Base-by-base conservation (phyloP, 2,329 filamentous ascomycete genomes). In the Verticillium klebahnii region DNA sequence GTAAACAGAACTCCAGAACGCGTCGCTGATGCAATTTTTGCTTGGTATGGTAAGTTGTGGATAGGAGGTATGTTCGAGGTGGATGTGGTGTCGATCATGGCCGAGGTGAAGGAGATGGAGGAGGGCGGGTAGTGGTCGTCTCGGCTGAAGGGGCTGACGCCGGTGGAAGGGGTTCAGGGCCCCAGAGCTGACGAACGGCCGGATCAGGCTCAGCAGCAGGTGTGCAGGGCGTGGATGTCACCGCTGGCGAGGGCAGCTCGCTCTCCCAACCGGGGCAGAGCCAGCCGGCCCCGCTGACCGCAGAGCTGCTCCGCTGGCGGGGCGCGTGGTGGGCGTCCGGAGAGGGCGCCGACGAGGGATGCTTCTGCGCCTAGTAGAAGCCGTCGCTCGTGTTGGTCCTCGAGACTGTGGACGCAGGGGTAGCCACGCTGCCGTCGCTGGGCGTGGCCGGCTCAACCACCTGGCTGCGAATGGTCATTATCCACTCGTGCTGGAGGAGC, bases 401-500 rank as follows among this genome's bases (percentile, higher is more conserved):
- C 36, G 60, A 58, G 32, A 60, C 60, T 17, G n/a, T 32, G 79
- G 3, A 85, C 67, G 61, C 82, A 81, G 64, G 63, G n/a, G 63
- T 65, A 34, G 73, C 73, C 66, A 73, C 65, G 67, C 79, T 79
- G 17, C 75, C 71, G 50, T 89, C 86, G 67, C 85, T 88, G 15
- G 86, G 86, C 25, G 86, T 89, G 57, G 80, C 73, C 14, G 86
- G 85, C 67, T 89, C 86, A 34, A 89, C 85, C 8, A 89, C 85
- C 69, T 87, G 83, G 67, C 80, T 86, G 66, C 86, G 81, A 63
- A 89, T 89, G 39, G 80, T 81, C 79, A 87, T 84, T 67, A 89
- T 89, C 95, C 95, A 99, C 71, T 96, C 92, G 74, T 98, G 93
- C 75, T 97, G 92, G 61, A 99, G 81, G 63, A 99, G 78, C 74